phyloP scores from a whole-genome alignment of 805 yeast species.

The Phaffomyces antillensis region DNA sequence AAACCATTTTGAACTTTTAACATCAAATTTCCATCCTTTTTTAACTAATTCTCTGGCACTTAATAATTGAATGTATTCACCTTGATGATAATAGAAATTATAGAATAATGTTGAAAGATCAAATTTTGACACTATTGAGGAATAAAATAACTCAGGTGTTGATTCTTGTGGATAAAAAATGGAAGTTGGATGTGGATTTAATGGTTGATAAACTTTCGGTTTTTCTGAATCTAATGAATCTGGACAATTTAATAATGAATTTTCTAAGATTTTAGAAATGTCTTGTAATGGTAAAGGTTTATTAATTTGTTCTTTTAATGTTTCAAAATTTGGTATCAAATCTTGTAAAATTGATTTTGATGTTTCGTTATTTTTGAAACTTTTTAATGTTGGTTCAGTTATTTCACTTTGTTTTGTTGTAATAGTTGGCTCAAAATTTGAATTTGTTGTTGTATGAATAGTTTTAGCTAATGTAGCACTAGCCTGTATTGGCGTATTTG shows the following conservation, averaged over 20 bases:
- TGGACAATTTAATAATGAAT: conserved; percentile 82
- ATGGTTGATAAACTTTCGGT: conserved; percentile 65
- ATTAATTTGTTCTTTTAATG: conserved; percentile 33
- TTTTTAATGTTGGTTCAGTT: neutral
- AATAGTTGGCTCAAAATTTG: neutral
- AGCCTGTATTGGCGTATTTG: conserved; percentile 9
- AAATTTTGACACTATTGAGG: conserved; percentile 57
- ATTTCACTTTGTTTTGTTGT: neutral
- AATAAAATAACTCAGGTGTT: conserved; percentile 42
- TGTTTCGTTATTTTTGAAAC: neutral
- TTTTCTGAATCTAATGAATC: conserved; percentile 87
- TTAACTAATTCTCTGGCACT: conserved; percentile 75
- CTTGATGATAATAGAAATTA: conserved; percentile 79
- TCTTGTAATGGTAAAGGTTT: conserved; percentile 48
- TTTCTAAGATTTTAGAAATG: conserved; percentile 57
- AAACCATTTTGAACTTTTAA: conserved; percentile 73
- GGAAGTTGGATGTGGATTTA: conserved; percentile 83
- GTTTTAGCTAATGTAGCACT: conserved; percentile 4
- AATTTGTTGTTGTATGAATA: conserved; percentile 4
- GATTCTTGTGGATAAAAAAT: conserved; percentile 87
- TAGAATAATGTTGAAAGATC: conserved; percentile 86
- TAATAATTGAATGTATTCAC: conserved; percentile 60
- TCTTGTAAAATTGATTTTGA: conserved; percentile 16
- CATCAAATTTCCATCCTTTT: conserved; percentile 81
- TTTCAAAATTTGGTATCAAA: conserved; percentile 23